Conservation (phyloP, 2,329 filamentous ascomycete species). For the Venturia nashicola region DNA sequence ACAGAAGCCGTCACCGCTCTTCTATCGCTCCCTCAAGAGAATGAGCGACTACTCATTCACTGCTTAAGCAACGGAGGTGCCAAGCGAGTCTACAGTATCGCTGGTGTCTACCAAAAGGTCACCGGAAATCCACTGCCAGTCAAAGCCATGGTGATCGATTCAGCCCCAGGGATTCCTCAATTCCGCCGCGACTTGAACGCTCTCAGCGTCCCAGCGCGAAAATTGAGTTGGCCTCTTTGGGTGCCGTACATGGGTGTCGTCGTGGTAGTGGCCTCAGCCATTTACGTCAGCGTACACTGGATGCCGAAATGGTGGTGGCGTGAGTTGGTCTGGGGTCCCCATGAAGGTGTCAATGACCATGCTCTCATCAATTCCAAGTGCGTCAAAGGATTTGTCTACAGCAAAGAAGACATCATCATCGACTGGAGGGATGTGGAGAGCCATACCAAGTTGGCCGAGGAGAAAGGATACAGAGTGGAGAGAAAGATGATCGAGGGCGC, state of each 20-base stretch:
- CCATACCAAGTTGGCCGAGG: constrained; percentile 37
- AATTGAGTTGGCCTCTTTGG: constrained; percentile 11
- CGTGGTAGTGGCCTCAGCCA: constrained; percentile 1
- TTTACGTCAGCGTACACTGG: constrained; percentile 8
- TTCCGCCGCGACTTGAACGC: constrained; percentile 12
- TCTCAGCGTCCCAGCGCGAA: constrained; percentile 12
- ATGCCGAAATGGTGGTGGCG: not conserved
- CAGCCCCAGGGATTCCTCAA: constrained; percentile 15
- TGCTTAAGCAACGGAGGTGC: constrained; percentile 23
- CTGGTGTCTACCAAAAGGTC: constrained; percentile 9
- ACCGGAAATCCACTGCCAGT: constrained; percentile 9
- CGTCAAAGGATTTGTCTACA: constrained; percentile 45
- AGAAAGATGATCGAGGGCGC: constrained; percentile 45
- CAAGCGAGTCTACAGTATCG: constrained; percentile 16
- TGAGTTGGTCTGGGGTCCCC: not conserved
- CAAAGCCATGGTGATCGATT: constrained; percentile 17
- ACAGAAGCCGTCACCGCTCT: constrained; percentile 1
- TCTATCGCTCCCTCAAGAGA: not conserved
- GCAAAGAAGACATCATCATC: constrained; percentile 45
- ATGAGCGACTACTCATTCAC: constrained; percentile 17
- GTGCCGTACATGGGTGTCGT: not conserved
- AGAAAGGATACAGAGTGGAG: constrained; percentile 37
- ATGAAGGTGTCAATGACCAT: not conserved
- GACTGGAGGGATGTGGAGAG: constrained; percentile 42
- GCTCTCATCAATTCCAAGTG: constrained; percentile 17